Evolutionary conservation across 768 basidiomycete species (phyloP).

Genomic region (Mycena olivaceomarginata): DNA sequence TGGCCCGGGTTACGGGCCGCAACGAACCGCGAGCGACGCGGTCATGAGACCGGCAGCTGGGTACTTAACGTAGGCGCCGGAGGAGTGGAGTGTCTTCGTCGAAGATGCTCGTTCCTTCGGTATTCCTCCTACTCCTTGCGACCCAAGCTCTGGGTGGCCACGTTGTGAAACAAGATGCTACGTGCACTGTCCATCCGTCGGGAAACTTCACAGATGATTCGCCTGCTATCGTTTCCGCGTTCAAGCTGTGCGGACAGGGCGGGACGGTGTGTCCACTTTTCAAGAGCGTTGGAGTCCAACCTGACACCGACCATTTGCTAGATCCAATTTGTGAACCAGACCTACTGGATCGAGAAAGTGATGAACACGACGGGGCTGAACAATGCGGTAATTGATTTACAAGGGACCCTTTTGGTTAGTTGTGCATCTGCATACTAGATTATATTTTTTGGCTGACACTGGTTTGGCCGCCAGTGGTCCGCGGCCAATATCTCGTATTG

Average conservation of each 20-base stretch:
- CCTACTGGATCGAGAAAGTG: conserved; percentile 57
- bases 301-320: conserved; percentile 16
- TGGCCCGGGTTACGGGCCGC: neutral
- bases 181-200: neutral
- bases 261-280: neutral
- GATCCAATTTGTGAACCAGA: conserved; percentile 54
- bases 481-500: conserved; percentile 62
- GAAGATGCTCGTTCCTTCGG: neutral
- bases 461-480: conserved; percentile 45
- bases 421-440: neutral
- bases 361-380: conserved; percentile 57
- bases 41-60: neutral
- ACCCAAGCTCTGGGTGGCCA: neutral
- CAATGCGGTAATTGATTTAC: conserved; percentile 57
- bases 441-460: neutral
- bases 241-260: neutral
- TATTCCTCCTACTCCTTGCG: conserved; percentile 7
- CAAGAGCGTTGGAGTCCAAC: neutral
- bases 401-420: conserved; percentile 47
- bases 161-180: neutral
- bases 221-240: neutral
- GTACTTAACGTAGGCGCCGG: neutral
- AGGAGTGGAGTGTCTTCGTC: neutral
- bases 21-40: neutral
- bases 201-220: neutral